Conservation (phyloP, 108 stramenopile genomes). For the Chaetoceros muelleri region DNA sequence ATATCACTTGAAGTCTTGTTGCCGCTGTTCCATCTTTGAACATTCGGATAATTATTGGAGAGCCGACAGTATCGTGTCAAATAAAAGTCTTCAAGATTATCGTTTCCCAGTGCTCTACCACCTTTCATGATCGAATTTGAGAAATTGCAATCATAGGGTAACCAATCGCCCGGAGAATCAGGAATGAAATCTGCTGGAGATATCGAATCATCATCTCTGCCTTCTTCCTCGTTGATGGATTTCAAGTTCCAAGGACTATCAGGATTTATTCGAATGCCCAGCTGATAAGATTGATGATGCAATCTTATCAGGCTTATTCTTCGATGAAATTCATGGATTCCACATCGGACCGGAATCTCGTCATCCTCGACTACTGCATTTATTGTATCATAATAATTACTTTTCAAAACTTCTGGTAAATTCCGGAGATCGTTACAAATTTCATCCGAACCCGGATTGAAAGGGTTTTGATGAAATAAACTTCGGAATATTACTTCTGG, state of each 20-base stretch:
- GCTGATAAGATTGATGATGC: slow-evolving; percentile 50
- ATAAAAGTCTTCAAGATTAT: slow-evolving; percentile 29
- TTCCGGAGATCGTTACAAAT: slow-evolving; percentile 61
- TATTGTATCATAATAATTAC: slow-evolving; percentile 44
- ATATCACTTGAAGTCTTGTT: not conserved
- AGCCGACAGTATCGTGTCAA: slow-evolving; percentile 3
- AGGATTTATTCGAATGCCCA: slow-evolving; percentile 36
- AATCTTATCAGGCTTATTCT: slow-evolving; percentile 53
- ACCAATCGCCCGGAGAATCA: slow-evolving; percentile 60
- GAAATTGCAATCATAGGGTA: slow-evolving; percentile 49
- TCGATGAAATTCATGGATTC: slow-evolving; percentile 23
- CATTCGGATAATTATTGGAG: not conserved
- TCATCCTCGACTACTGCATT: slow-evolving; percentile 22
- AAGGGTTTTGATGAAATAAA: slow-evolving; percentile 11
- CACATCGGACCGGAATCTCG: slow-evolving; percentile 43
- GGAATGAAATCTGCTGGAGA: slow-evolving; percentile 54
- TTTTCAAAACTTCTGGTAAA: slow-evolving; percentile 28
- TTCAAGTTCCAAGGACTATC: slow-evolving; percentile 44
- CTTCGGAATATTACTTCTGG: slow-evolving; percentile 8
- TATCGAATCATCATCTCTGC: slow-evolving; percentile 12
- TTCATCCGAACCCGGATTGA: slow-evolving; percentile 1
- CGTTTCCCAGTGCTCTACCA: slow-evolving; percentile 25
- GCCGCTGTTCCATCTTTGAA: not conserved
- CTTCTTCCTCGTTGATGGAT: slow-evolving; percentile 1
- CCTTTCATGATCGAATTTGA: slow-evolving; percentile 19